Percentiles rank a stretch among this genome's conserved stretches.
These are phyloP conservation scores for Entomophthora muscae DNA, from an alignment of 371 early-diverging fungal genomes.

Conservation along the genomic window DNA sequence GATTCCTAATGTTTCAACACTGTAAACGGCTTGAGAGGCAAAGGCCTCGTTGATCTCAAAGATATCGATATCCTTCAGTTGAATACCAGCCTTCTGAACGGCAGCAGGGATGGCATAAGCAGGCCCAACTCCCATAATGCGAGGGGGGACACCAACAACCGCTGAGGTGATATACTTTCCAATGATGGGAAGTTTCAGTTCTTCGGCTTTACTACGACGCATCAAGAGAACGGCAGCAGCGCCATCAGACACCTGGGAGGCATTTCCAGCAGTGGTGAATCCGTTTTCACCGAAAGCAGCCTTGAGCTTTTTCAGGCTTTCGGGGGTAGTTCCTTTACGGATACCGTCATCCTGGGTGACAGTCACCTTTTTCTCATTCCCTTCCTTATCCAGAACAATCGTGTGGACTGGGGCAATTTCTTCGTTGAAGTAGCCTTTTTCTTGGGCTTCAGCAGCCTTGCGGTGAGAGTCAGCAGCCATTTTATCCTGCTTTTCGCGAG, in stretches of 20 bases:
- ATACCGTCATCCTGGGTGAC: slow-evolving; percentile 86
- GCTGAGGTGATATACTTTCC: slow-evolving; percentile 83
- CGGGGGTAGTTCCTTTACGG: slow-evolving; percentile 60
- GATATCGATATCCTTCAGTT: slow-evolving; percentile 58
- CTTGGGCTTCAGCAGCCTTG: slow-evolving; percentile 72
- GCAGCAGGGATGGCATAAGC: slow-evolving; percentile 87
- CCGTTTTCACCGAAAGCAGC: slow-evolving; percentile 84
- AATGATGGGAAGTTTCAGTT: slow-evolving; percentile 66
- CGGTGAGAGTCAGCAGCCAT: slow-evolving; percentile 67
- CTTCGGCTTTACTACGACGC: slow-evolving; percentile 81
- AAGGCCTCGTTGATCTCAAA: slow-evolving; percentile 95
- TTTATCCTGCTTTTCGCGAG: slow-evolving; percentile 75
- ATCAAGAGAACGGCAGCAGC: slow-evolving; percentile 93
- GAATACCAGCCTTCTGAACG: slow-evolving; percentile 62
- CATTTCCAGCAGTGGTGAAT: slow-evolving; percentile 90
- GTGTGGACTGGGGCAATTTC: slow-evolving; percentile 86
- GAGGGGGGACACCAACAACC: slow-evolving; percentile 88
- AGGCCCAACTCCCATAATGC: slow-evolving; percentile 93
- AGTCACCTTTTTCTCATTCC: slow-evolving; percentile 37
- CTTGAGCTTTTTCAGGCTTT: slow-evolving; percentile 65
- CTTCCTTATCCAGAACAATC: slow-evolving; percentile 40
- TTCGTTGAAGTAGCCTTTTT: slow-evolving; percentile 73
- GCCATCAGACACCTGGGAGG: slow-evolving; percentile 97
- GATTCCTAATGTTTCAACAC: slow-evolving; percentile 70
- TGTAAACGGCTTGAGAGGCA: slow-evolving; percentile 92